Percentiles rank a stretch among this genome's conserved stretches.
Conservation (phyloP, 768 basidiomycete species). For the Terana coerulea region DNA sequence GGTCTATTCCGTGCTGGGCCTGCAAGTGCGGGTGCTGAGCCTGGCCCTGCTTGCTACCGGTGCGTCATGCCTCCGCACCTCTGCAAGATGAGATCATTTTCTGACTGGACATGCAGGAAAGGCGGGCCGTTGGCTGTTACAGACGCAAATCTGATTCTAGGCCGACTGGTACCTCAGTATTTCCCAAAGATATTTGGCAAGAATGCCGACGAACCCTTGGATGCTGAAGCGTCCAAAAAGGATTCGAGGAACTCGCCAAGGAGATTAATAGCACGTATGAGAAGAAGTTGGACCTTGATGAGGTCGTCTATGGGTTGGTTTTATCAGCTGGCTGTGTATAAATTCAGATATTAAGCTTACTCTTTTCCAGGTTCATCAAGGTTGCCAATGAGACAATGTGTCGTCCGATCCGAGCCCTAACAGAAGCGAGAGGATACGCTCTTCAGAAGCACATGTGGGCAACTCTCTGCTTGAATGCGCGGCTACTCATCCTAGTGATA, state of each 20-base stretch:
- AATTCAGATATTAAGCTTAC: background rate
- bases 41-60: conserved; percentile 91
- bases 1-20: conserved; percentile 91
- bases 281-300: conserved; percentile 64
- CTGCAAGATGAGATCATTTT: background rate
- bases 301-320: conserved; percentile 82
- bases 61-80: conserved; percentile 29
- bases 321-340: background rate
- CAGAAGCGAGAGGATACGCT: conserved; percentile 85
- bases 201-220: conserved; percentile 80
- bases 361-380: conserved; percentile 73
- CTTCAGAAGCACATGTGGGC: conserved; percentile 69
- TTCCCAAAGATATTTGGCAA: conserved; percentile 96
- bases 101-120: conserved; percentile 53
- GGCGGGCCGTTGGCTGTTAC: conserved; percentile 90
- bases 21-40: conserved; percentile 90
- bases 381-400: conserved; percentile 98
- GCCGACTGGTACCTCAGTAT: conserved; percentile 82
- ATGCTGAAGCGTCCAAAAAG: conserved; percentile 60
- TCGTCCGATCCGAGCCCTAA: conserved; percentile 85
- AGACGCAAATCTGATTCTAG: conserved; percentile 88
- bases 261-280: conserved; percentile 69
- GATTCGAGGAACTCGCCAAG: conserved; percentile 67
- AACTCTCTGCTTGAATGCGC: background rate
- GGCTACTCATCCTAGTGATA: background rate